Evolutionary conservation across 2,329 filamentous ascomycete species (phyloP).

Genomic region (Pezicula rhizophila): DNA sequence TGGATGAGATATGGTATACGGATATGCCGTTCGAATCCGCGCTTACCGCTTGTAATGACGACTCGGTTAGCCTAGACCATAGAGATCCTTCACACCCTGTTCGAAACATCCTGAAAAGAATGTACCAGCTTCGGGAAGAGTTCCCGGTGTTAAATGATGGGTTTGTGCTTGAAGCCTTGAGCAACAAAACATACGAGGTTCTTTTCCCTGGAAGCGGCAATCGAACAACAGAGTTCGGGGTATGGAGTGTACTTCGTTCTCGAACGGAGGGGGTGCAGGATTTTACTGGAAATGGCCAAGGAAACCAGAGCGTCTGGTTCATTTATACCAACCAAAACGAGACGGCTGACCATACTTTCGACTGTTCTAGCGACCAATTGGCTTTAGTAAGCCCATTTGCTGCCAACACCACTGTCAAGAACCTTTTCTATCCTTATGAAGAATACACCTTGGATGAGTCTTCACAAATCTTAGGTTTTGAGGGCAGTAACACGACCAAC

Average conservation of each 20-base stretch:
- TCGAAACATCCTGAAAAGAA: constrained; percentile 53
- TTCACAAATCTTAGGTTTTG: constrained; percentile 38
- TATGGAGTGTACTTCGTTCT: constrained; percentile 54
- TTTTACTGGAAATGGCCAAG: constrained; percentile 41
- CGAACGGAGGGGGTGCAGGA: constrained; percentile 38
- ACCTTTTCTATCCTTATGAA: constrained; percentile 55
- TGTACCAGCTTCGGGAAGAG: constrained; percentile 51
- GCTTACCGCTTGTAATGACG: constrained; percentile 48
- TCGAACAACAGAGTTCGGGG: constrained; percentile 47
- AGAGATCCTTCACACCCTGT: constrained; percentile 55
- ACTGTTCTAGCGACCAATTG: constrained; percentile 40
- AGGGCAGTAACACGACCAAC: constrained; percentile 38
- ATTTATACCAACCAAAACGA: constrained; percentile 39
- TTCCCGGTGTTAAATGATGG: constrained; percentile 56
- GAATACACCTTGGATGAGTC: constrained; percentile 43
- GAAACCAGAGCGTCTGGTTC: constrained; percentile 35
- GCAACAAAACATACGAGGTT: constrained; percentile 46
- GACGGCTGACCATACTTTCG: constrained; percentile 44
- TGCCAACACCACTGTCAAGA: constrained; percentile 47
- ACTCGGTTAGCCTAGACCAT: constrained; percentile 51
- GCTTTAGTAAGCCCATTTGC: constrained; percentile 49
- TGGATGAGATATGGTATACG: constrained; percentile 50
- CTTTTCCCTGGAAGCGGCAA: constrained; percentile 45
- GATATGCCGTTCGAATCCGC: constrained; percentile 50
- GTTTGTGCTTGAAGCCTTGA: constrained; percentile 46